These are phyloP conservation scores for Silene vulgaris DNA, from an alignment of 179 eudicot genomes.

Conservation along the genomic window DNA sequence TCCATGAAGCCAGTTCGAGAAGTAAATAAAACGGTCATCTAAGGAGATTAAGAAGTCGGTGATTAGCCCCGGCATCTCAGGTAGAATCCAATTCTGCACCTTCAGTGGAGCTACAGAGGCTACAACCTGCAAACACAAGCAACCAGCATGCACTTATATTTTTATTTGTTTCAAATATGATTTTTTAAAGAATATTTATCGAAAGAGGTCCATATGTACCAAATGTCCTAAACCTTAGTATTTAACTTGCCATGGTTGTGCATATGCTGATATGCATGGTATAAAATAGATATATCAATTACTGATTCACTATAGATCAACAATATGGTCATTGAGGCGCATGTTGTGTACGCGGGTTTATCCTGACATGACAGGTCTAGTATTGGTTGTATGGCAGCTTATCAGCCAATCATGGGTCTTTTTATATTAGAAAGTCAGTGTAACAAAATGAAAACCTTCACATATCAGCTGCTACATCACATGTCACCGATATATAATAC, in stretches of 20 bases:
- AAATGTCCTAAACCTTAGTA: no score
- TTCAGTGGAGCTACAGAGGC: constrained; percentile 65
- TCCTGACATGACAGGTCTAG: no score
- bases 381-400: no score
- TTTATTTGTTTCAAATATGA: neutral
- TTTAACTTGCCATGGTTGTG: neutral
- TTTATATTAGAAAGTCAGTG: no score
- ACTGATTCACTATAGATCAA: no score
- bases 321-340: no score
- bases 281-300: no score
- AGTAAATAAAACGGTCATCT: constrained; percentile 80
- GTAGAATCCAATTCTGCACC: constrained; percentile 94
- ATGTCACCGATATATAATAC: no score
- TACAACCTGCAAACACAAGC: constrained; percentile 41
- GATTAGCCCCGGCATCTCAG: constrained; percentile 94
- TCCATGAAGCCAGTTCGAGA: constrained; percentile 97
- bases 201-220: neutral
- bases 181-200: neutral
- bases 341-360: no score
- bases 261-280: neutral
- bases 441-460: no score
- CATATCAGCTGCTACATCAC: no score
- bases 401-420: no score
- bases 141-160: neutral
- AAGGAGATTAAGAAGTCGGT: constrained; percentile 88